These are phyloP conservation scores for Orychophragmus violaceus DNA, from an alignment of 345 rosid species.

Conservation along the genomic window DNA sequence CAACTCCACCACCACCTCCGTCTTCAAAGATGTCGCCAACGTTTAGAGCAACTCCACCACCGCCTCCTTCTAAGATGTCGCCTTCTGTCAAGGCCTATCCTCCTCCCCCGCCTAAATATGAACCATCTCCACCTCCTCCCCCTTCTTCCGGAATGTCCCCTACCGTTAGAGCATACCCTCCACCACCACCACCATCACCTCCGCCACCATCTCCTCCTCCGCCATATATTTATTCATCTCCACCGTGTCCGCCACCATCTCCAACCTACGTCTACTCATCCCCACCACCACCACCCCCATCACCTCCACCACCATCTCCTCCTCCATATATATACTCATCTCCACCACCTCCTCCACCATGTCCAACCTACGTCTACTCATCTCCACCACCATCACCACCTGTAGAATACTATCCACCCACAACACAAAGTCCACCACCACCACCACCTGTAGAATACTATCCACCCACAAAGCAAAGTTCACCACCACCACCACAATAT, in stretches of 20 bases:
- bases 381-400: constrained; percentile 27
- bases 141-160: constrained; percentile 25
- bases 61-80: constrained; percentile 7
- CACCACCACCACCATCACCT: constrained; percentile 38
- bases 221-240: constrained; percentile 17
- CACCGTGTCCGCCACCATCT: constrained; percentile 28
- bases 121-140: constrained; percentile 18
- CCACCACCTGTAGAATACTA: constrained; percentile 5
- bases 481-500: constrained; percentile 14
- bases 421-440: constrained; percentile 22
- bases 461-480: constrained; percentile 10
- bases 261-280: not conserved
- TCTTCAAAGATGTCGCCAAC: constrained; percentile 29
- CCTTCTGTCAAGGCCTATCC: constrained; percentile 12
- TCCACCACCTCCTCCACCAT: constrained; percentile 28
- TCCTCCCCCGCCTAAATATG: constrained; percentile 1
- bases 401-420: not conserved
- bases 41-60: not conserved
- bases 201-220: constrained; percentile 15
- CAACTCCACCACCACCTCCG: constrained; percentile 20
- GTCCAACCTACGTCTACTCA: constrained; percentile 4
- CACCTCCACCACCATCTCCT: constrained; percentile 27
- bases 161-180: constrained; percentile 25
- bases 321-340: not conserved
- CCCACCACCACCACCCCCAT: constrained; percentile 14